Evolutionary conservation across 176 grass and related monocot genomes (phyloP).

Genomic region (Sorghum bicolor): Sorghum_bicolor_NCBIv3 NC_012873.2:60884501-60885000

Average conservation of each 20-base stretch:
- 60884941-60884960: slow-evolving; percentile 73
- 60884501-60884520: not conserved
- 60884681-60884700: slow-evolving; percentile 57
- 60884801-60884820: not conserved
- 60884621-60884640: slow-evolving; percentile 74
- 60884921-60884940: slow-evolving; percentile 59
- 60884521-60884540: not conserved
- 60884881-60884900: slow-evolving; percentile 96
- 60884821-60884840: not conserved
- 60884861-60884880: slow-evolving; percentile 32
- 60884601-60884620: slow-evolving; percentile 92
- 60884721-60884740: slow-evolving; percentile 40
- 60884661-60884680: slow-evolving; percentile 76
- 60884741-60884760: not conserved
- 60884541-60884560: not conserved
- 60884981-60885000: slow-evolving; percentile 33
- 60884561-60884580: slow-evolving; percentile 45
- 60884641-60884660: slow-evolving; percentile 63
- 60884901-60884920: slow-evolving; percentile 86
- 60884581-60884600: slow-evolving; percentile 86
- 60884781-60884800: slow-evolving; percentile 1
- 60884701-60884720: slow-evolving; percentile 63
- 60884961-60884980: slow-evolving; percentile 45
- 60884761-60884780: not conserved
- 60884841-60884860: not conserved